These are phyloP conservation scores for Vachellia collinsii DNA, from an alignment of 306 rosid species.

Conservation along the genomic window DNA sequence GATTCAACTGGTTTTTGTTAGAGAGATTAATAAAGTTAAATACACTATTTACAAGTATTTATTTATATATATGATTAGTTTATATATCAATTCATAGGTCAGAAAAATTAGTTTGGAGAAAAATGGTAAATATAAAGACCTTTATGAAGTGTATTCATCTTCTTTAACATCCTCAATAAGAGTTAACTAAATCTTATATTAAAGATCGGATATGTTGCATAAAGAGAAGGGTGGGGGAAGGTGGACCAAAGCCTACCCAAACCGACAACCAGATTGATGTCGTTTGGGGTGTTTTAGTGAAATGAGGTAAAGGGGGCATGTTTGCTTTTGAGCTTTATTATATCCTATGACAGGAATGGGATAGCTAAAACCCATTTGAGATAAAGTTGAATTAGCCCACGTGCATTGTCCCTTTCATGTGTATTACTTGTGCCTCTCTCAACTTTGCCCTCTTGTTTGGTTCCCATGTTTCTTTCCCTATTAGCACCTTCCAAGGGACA, in stretches of 20 bases:
- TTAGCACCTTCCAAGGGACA: background rate
- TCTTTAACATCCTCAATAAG: no score
- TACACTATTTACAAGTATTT: no score
- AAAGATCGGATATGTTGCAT: no score
- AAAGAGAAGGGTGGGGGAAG: background rate
- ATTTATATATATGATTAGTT: no score
- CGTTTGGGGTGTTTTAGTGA: conserved; percentile 28
- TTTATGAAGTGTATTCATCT: no score
- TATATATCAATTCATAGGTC: no score
- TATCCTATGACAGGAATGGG: background rate
- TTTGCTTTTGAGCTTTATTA: conserved; percentile 23
- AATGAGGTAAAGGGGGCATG: conserved; percentile 34
- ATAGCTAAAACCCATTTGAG: conserved; percentile 31
- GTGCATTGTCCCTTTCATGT: conserved; percentile 37
- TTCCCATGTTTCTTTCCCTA: conserved; percentile 44
- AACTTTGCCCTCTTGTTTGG: conserved; percentile 41
- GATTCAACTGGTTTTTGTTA: no score
- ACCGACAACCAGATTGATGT: conserved; percentile 4
- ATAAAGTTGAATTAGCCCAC: conserved; percentile 48
- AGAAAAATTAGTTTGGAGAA: no score
- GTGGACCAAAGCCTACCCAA: background rate
- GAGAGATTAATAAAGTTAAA: no score
- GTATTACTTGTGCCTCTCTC: conserved; percentile 46
- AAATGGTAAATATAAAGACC: no score
- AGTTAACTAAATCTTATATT: no score